Evolutionary conservation across 306 rosid species (phyloP).

Genomic region (Quercus rubra): DNA sequence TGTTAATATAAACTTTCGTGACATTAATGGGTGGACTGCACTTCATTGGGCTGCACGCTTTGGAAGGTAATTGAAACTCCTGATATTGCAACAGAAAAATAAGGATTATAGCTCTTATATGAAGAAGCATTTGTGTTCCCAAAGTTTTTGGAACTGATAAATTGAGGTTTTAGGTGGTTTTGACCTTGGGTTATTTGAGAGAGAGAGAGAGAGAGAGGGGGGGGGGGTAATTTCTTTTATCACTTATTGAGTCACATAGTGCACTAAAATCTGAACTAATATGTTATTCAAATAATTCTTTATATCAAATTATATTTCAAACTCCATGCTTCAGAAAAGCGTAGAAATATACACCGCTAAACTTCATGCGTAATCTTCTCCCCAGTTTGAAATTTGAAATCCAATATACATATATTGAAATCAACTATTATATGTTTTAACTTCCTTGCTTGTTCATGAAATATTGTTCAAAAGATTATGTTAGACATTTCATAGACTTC

Average conservation of each 20-base stretch:
- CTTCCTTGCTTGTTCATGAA: neutral
- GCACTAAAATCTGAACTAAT: neutral
- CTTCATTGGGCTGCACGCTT: conserved; percentile 95
- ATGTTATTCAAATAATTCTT: neutral
- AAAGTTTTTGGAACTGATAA: conserved; percentile 10
- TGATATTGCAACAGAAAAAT: neutral
- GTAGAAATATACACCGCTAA: neutral
- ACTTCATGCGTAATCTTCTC: neutral
- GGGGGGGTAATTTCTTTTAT: neutral
- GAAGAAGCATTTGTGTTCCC: conserved; percentile 8
- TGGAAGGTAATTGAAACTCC: conserved; percentile 67
- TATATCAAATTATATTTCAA: neutral
- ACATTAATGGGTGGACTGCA: conserved; percentile 91
- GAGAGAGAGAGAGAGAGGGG: neutral
- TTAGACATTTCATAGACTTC: neutral
- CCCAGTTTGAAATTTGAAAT: neutral
- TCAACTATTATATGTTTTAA: neutral
- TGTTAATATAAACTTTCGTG: conserved; percentile 86
- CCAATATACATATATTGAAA: neutral
- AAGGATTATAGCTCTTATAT: neutral
- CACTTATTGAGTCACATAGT: neutral
- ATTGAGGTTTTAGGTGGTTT: neutral
- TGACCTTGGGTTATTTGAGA: neutral
- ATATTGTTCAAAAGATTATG: neutral
- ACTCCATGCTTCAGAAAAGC: neutral